Percentiles rank a stretch among this genome's conserved stretches.
phyloP scores from a whole-genome alignment of 768 basidiomycete species.

The Rhodotorula toruloides region DNA sequence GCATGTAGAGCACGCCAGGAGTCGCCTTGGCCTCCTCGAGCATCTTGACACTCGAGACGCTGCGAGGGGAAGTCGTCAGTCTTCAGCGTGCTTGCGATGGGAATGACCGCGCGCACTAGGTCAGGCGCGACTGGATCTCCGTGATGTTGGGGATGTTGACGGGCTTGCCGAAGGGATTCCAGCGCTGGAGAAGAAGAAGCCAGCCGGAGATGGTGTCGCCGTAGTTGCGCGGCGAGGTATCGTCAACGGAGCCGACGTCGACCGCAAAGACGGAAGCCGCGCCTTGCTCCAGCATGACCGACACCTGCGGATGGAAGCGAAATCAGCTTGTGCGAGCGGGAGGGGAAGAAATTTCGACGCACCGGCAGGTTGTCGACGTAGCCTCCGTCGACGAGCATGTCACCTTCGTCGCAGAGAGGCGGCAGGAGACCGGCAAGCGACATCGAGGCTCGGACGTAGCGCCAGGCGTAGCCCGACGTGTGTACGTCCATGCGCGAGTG shows the following conservation, averaged over 20 bases:
- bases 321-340: not conserved
- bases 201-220: slow-evolving; percentile 93
- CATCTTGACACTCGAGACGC: slow-evolving; percentile 91
- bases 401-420: slow-evolving; percentile 88
- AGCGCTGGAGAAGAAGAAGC: slow-evolving; percentile 89
- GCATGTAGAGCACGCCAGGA: slow-evolving; percentile 82
- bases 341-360: slow-evolving; percentile 39
- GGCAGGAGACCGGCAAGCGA: slow-evolving; percentile 90
- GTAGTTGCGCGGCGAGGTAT: slow-evolving; percentile 89
- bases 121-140: slow-evolving; percentile 86
- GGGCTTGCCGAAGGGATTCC: slow-evolving; percentile 73
- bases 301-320: slow-evolving; percentile 57
- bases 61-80: slow-evolving; percentile 44
- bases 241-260: slow-evolving; percentile 90
- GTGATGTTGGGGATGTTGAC: slow-evolving; percentile 77
- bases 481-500: slow-evolving; percentile 96
- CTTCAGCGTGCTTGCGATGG: not conserved
- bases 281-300: slow-evolving; percentile 86
- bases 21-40: slow-evolving; percentile 90
- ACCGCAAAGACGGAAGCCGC: slow-evolving; percentile 83
- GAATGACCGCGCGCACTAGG: slow-evolving; percentile 74
- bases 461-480: slow-evolving; percentile 97
- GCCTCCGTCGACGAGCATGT: slow-evolving; percentile 68
- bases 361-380: slow-evolving; percentile 74
- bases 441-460: slow-evolving; percentile 93